phyloP scores from a whole-genome alignment of 306 rosid species.

The Luffa aegyptiaca region DNA sequence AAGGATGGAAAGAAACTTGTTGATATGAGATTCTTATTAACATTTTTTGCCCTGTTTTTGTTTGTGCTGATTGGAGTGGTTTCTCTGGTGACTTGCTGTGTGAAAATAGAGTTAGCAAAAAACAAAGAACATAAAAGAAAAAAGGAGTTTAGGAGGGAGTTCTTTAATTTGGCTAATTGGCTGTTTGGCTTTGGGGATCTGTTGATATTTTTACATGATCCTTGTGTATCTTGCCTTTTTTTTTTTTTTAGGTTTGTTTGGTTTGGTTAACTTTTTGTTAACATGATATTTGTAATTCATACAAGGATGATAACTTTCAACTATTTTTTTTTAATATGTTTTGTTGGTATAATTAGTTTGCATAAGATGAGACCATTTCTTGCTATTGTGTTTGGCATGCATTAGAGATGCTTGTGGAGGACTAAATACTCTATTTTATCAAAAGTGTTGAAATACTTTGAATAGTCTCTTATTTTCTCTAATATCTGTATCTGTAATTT shows the following conservation, averaged over 20 bases:
- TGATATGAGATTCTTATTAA: background rate
- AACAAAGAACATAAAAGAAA: background rate
- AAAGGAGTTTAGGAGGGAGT: background rate
- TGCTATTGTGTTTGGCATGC: background rate
- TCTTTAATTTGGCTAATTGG: background rate
- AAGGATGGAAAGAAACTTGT: background rate
- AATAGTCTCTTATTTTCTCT: too few relatives aligned
- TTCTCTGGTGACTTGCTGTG: background rate
- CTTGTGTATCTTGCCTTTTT: background rate
- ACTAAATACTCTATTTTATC: too few relatives aligned
- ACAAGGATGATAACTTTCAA: background rate
- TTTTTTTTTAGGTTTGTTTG: background rate
- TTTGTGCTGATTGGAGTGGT: background rate
- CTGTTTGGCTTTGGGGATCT: conserved; percentile 6
- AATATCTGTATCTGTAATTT: too few relatives aligned
- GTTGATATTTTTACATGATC: conserved; percentile 7
- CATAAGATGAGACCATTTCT: too few relatives aligned
- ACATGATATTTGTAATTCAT: conserved; percentile 8
- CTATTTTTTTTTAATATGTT: background rate
- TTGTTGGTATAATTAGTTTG: background rate
- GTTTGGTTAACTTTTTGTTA: conserved; percentile 12
- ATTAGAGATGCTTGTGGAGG: too few relatives aligned
- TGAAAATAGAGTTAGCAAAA: conserved; percentile 1
- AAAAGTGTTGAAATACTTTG: too few relatives aligned
- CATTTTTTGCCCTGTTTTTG: background rate